These are phyloP conservation scores for Paecilomyces dactylethromorphus DNA, from an alignment of 2,329 filamentous ascomycete species.

Conservation along the genomic window DNA sequence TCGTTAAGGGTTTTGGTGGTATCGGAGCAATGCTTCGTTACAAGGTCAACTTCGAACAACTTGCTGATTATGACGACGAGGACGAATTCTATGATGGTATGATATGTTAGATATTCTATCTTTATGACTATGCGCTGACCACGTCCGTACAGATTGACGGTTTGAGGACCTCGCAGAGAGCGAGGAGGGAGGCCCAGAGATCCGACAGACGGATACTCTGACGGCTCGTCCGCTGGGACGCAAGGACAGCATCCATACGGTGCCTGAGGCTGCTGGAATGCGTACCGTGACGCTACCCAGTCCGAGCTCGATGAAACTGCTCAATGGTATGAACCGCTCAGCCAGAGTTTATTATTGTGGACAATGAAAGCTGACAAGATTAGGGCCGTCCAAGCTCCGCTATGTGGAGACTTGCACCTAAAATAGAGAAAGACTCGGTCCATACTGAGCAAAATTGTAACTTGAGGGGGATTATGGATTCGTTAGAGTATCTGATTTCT, in stretches of 20 bases:
- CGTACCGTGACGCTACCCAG: conserved; percentile 21
- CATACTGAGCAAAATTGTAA: conserved; percentile 1
- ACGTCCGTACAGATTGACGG: conserved; percentile 66
- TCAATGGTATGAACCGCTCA: conserved; percentile 25
- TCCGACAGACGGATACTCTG: conserved; percentile 46
- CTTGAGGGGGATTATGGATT: conserved; percentile 1
- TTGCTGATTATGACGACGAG: conserved; percentile 84
- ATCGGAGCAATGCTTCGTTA: conserved; percentile 96
- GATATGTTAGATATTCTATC: conserved; percentile 7
- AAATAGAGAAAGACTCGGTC: conserved; percentile 4
- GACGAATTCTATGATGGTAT: conserved; percentile 82
- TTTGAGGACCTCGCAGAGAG: conserved; percentile 75
- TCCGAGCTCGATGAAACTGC: conserved; percentile 30
- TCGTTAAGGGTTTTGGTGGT: conserved; percentile 98
- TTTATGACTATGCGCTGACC: conserved; percentile 1
- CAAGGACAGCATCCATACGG: conserved; percentile 26
- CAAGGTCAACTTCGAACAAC: conserved; percentile 99
- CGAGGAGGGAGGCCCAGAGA: conserved; percentile 74
- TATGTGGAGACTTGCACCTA: conserved; percentile 21
- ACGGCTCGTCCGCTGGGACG: conserved; percentile 44
- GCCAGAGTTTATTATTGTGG: neutral
- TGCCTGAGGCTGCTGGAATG: conserved; percentile 25
- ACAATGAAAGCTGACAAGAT: neutral
- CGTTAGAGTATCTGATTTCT: neutral
- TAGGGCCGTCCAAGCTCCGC: conserved; percentile 41